Evolutionary conservation across 2,329 filamentous ascomycete species (phyloP).

Genomic region (Calonectria hawksworthii): DNA sequence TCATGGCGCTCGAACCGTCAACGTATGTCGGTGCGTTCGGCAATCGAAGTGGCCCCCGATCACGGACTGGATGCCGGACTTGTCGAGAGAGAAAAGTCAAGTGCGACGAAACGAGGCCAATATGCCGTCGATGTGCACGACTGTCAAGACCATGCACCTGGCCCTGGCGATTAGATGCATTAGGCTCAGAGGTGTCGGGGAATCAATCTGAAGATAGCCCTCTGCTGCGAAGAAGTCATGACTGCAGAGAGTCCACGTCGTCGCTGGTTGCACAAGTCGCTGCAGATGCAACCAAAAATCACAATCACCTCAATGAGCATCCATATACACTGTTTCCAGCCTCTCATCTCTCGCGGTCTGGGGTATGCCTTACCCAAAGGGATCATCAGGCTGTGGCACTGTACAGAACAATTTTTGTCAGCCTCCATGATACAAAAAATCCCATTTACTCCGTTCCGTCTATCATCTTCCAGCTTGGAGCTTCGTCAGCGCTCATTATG

Average conservation of each 20-base stretch:
- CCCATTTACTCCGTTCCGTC: conserved; percentile 3
- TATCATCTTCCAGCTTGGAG: neutral
- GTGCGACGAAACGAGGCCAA: conserved; percentile 7
- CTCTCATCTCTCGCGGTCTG: neutral
- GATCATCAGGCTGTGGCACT: neutral
- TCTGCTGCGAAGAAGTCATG: neutral
- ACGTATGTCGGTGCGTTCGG: conserved; percentile 6
- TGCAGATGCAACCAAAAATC: neutral
- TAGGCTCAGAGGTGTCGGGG: neutral
- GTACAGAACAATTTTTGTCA: conserved; percentile 3
- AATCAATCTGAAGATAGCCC: neutral
- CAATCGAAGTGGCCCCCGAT: conserved; percentile 15
- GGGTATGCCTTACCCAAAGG: neutral
- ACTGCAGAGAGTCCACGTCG: neutral
- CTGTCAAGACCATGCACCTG: conserved; percentile 5
- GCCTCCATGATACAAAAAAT: conserved; percentile 12
- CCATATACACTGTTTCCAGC: neutral
- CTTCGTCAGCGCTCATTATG: conserved; percentile 5
- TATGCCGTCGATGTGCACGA: conserved; percentile 1
- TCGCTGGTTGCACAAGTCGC: no score
- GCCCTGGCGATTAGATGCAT: neutral
- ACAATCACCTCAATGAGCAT: neutral
- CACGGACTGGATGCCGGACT: conserved; percentile 9
- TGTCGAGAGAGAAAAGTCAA: conserved; percentile 15
- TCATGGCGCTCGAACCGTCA: neutral